phyloP scores from a whole-genome alignment of 768 basidiomycete species.

The Pulveroboletus sp. region DNA sequence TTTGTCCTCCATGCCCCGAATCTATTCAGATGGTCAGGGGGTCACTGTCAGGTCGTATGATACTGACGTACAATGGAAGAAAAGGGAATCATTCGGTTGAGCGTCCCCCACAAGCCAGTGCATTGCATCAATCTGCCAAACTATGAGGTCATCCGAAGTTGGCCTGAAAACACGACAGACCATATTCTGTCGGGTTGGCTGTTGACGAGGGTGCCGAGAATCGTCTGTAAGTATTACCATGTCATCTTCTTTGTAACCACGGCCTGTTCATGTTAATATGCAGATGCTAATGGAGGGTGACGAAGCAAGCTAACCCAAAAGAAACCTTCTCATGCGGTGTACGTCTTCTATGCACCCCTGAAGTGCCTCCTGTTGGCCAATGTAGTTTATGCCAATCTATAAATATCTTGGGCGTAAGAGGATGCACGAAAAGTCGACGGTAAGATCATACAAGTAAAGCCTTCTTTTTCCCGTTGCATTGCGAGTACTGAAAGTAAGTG shows the following conservation, averaged over 20 bases:
- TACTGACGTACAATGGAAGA: constrained; percentile 74
- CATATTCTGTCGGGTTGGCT: constrained; percentile 82
- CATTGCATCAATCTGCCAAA: constrained; percentile 68
- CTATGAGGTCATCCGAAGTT: not conserved
- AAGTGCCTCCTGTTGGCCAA: constrained; percentile 62
- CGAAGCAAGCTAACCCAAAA: constrained; percentile 50
- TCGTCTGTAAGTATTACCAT: constrained; percentile 88
- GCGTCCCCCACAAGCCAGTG: constrained; percentile 88
- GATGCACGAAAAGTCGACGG: not conserved
- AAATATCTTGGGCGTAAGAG: not conserved
- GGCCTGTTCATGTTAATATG: constrained; percentile 11
- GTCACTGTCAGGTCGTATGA: not conserved
- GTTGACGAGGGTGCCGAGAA: constrained; percentile 52
- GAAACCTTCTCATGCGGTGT: constrained; percentile 73
- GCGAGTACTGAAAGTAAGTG: constrained; percentile 82
- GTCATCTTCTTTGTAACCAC: constrained; percentile 70
- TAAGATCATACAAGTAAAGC: constrained; percentile 70
- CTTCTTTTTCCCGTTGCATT: constrained; percentile 85
- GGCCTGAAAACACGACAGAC: constrained; percentile 34
- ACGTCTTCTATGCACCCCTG: constrained; percentile 93
- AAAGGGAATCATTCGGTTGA: constrained; percentile 77
- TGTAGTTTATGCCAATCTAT: constrained; percentile 90
- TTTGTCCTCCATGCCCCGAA: constrained; percentile 94
- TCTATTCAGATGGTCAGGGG: constrained; percentile 38
- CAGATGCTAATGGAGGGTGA: not conserved